Evolutionary conservation across 257 asterid species (phyloP).

Genomic region (Ajuga chamaepitys): DNA sequence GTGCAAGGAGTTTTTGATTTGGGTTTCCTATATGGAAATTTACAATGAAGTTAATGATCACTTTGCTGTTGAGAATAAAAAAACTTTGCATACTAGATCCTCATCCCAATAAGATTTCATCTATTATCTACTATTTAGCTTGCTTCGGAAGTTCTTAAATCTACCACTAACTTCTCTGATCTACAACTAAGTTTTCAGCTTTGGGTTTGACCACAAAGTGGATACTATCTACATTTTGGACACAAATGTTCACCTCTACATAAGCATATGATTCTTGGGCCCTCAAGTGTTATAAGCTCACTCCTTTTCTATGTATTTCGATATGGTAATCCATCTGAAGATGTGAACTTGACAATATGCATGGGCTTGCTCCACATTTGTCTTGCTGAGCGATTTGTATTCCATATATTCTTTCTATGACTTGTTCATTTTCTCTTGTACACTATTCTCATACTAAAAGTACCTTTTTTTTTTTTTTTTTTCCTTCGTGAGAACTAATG

Average conservation of each 20-base stretch:
- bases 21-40: slow-evolving; percentile 98
- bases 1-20: slow-evolving; percentile 87
- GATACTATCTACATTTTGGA: too few relatives aligned
- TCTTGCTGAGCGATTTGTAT: not conserved
- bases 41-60: slow-evolving; percentile 96
- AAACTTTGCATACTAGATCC: too few relatives aligned
- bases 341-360: not conserved
- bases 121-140: too few relatives aligned
- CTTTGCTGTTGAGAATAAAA: slow-evolving; percentile 81
- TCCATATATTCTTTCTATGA: not conserved
- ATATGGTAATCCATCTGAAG: not conserved
- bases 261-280: too few relatives aligned
- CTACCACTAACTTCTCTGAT: too few relatives aligned
- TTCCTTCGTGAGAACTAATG: not conserved
- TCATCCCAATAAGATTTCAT: too few relatives aligned
- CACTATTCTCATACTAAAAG: not conserved
- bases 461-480: not conserved
- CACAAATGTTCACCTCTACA: too few relatives aligned
- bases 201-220: too few relatives aligned
- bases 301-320: not conserved
- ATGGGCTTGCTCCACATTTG: not conserved
- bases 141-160: too few relatives aligned
- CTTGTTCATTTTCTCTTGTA: not conserved
- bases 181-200: too few relatives aligned
- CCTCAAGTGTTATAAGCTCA: too few relatives aligned